phyloP scores from a whole-genome alignment of 768 basidiomycete genomes.

The Trametes cingulata region DNA sequence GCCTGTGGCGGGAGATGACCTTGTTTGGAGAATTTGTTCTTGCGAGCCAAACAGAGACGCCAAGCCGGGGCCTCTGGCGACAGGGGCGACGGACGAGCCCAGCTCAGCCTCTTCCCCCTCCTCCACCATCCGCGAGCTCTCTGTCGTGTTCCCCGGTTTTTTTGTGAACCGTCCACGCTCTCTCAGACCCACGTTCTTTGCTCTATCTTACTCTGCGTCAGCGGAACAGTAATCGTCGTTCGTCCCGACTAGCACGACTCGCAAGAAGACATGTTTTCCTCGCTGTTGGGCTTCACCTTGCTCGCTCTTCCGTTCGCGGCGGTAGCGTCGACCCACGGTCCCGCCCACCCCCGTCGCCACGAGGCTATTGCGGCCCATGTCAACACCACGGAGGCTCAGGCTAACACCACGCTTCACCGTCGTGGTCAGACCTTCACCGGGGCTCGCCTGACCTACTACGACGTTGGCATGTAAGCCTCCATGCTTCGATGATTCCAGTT shows the following conservation, averaged over 20 bases:
- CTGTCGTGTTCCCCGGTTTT: background rate
- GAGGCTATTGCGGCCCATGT: slow-evolving; percentile 30
- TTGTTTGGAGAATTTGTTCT: background rate
- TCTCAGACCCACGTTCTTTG: slow-evolving; percentile 25
- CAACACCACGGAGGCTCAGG: slow-evolving; percentile 11
- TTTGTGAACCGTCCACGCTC: slow-evolving; percentile 16
- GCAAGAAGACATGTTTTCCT: slow-evolving; percentile 27
- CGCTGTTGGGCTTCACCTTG: slow-evolving; percentile 23
- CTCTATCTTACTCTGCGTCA: slow-evolving; percentile 1
- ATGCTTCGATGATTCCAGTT: background rate
- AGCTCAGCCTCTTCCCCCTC: slow-evolving; percentile 9
- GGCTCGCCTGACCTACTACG: slow-evolving; percentile 37
- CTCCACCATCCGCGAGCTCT: background rate
- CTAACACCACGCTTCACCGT: slow-evolving; percentile 16
- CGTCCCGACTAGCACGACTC: background rate
- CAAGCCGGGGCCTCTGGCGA: background rate
- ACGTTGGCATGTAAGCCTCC: slow-evolving; percentile 36
- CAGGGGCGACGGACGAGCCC: background rate
- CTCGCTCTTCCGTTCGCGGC: slow-evolving; percentile 27
- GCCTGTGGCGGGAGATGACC: background rate
- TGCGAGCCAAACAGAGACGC: slow-evolving; percentile 7
- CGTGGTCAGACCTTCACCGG: slow-evolving; percentile 25
- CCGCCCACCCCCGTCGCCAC: slow-evolving; percentile 30
- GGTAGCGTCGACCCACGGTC: slow-evolving; percentile 17
- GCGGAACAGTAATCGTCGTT: background rate